These are phyloP conservation scores for Lycium barbarum DNA, from an alignment of 257 asterid species.

Conservation along the genomic window DNA sequence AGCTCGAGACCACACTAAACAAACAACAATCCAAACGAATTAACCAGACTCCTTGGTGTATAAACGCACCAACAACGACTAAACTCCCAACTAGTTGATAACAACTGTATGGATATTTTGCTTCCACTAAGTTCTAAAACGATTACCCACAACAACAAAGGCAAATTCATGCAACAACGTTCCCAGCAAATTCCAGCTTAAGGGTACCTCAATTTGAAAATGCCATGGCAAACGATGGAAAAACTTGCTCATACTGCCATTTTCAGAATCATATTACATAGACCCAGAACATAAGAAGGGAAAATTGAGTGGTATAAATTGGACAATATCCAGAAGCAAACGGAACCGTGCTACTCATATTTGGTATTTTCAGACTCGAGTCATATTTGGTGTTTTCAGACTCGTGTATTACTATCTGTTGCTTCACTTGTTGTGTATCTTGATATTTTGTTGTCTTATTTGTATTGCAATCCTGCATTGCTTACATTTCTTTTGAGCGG, in stretches of 20 bases:
- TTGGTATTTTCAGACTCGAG: not conserved
- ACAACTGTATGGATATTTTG: not conserved
- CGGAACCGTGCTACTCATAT: not conserved
- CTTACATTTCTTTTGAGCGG: too few relatives aligned
- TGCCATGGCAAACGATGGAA: not conserved
- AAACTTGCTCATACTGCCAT: not conserved
- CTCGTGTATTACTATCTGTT: too few relatives aligned
- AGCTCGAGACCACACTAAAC: constrained; percentile 23
- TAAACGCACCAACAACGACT: not conserved
- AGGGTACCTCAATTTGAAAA: not conserved
- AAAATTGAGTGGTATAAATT: not conserved
- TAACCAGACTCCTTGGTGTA: constrained; percentile 16
- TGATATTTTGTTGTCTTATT: too few relatives aligned
- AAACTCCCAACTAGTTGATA: not conserved
- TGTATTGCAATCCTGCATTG: too few relatives aligned
- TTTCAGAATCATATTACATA: not conserved
- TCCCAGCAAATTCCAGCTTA: constrained; percentile 9
- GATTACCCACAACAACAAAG: not conserved
- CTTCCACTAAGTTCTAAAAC: not conserved
- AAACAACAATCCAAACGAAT: constrained; percentile 25
- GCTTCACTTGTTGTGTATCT: too few relatives aligned
- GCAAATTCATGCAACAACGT: not conserved
- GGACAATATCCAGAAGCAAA: not conserved
- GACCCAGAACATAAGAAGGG: not conserved
- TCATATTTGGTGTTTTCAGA: too few relatives aligned